Base-by-base conservation (phyloP, 139 green algal genomes). In the Coelastrella sp. region DNA sequence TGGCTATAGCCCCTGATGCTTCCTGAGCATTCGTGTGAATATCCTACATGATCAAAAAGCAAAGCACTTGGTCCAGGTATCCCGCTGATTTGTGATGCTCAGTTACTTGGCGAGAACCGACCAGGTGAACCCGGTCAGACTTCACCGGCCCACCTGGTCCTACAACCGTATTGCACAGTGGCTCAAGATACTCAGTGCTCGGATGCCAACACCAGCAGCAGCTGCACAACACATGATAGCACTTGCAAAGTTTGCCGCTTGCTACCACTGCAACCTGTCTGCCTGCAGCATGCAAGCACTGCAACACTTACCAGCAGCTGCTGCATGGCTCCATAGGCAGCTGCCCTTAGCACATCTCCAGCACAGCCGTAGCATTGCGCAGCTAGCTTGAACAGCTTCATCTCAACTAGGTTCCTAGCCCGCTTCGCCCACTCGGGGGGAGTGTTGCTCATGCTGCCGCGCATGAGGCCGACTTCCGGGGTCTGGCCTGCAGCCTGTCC, bases 371-470 rank as follows among this genome's bases (percentile, higher is more conserved):
- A 90, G 61, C 86, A 90, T 75, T 90, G 74, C 6, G 74, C 75
- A 15, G 74, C 74, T 19, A 86, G 60, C 75, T 85, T 70, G 74
- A 90, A 90, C 66, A 90, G 78, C 75, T 90, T 81, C 86, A 86
- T 85, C 20, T 84, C 86, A 5, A 59, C 75, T 15, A 90, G 25
- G 86, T 85, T 90, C 59, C 60, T 56, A 20, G 74, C 86, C 8
- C 86, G 60, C 86, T 90, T 90, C 14, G 57, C 57, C 86, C 86
- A 90, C 75, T 90, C 86, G 25, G 20, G 6, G 0, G 86, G 86
- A 19, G 25, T 90, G 86, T 90, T 90, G 75, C 75, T 86, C 72
- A 76, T 60, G 75, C 74, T 84, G 74, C 74, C 59, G 14, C 86
- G 19, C 19, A 78, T 70, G 20, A 61, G 19, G 7, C 61, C 15